phyloP scores from a whole-genome alignment of 495 filamentous ascomycete species.

The Lepidopterella palustris region DNA sequence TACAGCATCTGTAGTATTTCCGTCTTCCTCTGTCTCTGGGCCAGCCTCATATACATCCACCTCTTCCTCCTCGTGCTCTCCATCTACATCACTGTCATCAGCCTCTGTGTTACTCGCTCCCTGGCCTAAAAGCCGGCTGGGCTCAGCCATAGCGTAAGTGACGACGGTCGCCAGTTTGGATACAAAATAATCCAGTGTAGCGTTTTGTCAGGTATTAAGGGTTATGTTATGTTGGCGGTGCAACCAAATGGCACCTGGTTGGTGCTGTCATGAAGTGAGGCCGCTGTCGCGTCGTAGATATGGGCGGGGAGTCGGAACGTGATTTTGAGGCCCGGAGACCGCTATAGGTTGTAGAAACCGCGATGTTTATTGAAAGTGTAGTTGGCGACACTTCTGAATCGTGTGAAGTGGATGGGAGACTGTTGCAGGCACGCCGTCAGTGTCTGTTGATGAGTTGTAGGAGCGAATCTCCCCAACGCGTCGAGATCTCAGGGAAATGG shows the following conservation, averaged over 20 bases:
- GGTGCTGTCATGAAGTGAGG: slow-evolving; percentile 22
- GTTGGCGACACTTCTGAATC: neutral
- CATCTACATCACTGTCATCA: slow-evolving; percentile 48
- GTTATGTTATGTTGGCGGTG: slow-evolving; percentile 13
- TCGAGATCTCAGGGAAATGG: slow-evolving; percentile 3
- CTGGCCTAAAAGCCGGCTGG: slow-evolving; percentile 28
- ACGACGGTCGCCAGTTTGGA: slow-evolving; percentile 33
- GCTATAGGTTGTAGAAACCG: neutral
- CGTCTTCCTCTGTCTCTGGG: slow-evolving; percentile 30
- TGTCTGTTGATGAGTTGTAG: slow-evolving; percentile 9
- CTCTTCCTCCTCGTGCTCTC: slow-evolving; percentile 34
- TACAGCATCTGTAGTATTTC: slow-evolving; percentile 26
- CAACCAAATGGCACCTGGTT: slow-evolving; percentile 5
- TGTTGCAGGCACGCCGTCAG: slow-evolving; percentile 16
- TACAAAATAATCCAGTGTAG: slow-evolving; percentile 29
- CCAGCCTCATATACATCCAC: slow-evolving; percentile 26
- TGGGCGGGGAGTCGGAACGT: slow-evolving; percentile 7
- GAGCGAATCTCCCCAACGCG: slow-evolving; percentile 7
- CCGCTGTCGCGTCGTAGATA: slow-evolving; percentile 9
- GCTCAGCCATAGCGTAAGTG: slow-evolving; percentile 36
- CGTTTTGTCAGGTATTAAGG: neutral
- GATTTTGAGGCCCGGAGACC: slow-evolving; percentile 6
- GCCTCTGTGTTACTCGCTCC: slow-evolving; percentile 13
- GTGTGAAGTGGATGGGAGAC: slow-evolving; percentile 7
- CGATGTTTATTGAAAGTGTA: neutral